phyloP scores from a whole-genome alignment of 257 asterid genomes.

The Linaria vulgaris region DNA sequence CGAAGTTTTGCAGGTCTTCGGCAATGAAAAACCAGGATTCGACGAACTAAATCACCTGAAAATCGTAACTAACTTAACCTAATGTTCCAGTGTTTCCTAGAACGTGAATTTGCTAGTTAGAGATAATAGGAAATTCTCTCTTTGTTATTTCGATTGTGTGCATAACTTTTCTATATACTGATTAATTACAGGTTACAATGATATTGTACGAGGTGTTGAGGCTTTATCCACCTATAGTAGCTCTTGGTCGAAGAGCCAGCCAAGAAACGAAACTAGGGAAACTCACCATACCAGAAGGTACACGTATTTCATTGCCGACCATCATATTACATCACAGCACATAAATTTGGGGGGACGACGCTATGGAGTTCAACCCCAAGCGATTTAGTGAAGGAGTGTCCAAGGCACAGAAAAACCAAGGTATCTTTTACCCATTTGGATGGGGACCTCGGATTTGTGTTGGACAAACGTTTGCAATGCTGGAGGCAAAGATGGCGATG shows the following conservation, averaged over 20 bases:
- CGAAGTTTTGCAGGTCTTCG: background rate
- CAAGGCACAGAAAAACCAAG: conserved; percentile 13
- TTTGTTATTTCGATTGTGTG: too few relatives aligned
- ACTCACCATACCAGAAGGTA: conserved; percentile 2
- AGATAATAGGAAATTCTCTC: too few relatives aligned
- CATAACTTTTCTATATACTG: too few relatives aligned
- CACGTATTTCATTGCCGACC: background rate
- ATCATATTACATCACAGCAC: conserved; percentile 1
- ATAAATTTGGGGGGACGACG: conserved; percentile 9
- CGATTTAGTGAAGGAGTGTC: conserved; percentile 10
- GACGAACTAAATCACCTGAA: conserved; percentile 36
- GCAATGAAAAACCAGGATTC: conserved; percentile 20
- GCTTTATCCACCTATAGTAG: conserved; percentile 6
- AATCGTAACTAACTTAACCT: conserved; percentile 28
- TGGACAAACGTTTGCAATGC: conserved; percentile 6
- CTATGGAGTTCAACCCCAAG: conserved; percentile 9
- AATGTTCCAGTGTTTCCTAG: background rate
- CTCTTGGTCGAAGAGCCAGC: background rate
- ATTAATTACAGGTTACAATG: conserved; percentile 1
- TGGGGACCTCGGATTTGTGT: conserved; percentile 20
- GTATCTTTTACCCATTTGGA: conserved; percentile 14
- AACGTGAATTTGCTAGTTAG: background rate
- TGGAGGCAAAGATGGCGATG: conserved; percentile 13
- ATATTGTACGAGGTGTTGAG: conserved; percentile 11
- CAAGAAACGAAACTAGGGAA: conserved; percentile 14